These are phyloP conservation scores for Sporothrix euskadiensis DNA, from an alignment of 2,329 filamentous ascomycete genomes.

Conservation along the genomic window DNA sequence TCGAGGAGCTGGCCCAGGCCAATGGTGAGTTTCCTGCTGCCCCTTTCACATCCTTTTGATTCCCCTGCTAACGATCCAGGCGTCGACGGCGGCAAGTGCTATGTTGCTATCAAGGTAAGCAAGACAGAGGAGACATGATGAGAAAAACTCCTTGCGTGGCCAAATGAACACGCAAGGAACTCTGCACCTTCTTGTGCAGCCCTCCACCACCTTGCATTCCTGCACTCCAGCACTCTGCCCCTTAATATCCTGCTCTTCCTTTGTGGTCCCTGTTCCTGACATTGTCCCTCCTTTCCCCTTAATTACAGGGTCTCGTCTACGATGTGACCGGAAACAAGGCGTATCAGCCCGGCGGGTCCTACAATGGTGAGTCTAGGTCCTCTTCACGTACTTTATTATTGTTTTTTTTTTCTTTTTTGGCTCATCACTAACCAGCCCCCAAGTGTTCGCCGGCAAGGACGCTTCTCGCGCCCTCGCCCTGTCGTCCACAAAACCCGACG, in stretches of 20 bases:
- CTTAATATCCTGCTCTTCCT: neutral
- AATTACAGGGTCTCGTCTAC: conserved; percentile 77
- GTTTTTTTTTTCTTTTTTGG: neutral
- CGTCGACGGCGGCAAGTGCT: conserved; percentile 62
- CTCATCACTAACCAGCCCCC: neutral
- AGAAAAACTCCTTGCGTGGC: neutral
- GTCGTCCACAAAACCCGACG: conserved; percentile 82
- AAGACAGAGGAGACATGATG: neutral
- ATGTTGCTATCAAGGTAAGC: conserved; percentile 67
- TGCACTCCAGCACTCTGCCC: neutral
- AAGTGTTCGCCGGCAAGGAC: conserved; percentile 95
- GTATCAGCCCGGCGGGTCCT: conserved; percentile 79
- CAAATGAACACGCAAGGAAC: neutral
- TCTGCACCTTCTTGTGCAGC: neutral
- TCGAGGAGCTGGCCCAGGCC: conserved; percentile 75
- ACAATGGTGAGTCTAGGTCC: conserved; percentile 65
- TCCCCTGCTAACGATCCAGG: conserved; percentile 48
- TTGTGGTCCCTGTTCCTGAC: conserved; percentile 10
- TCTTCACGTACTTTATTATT: neutral
- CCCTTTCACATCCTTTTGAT: neutral
- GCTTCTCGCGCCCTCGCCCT: conserved; percentile 87
- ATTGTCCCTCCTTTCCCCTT: neutral
- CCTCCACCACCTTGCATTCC: neutral
- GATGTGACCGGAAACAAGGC: conserved; percentile 88
- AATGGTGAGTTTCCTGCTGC: conserved; percentile 63